Base-by-base conservation (phyloP, 2,329 filamentous ascomycete genomes). In the Curvularia spicifera region DNA sequence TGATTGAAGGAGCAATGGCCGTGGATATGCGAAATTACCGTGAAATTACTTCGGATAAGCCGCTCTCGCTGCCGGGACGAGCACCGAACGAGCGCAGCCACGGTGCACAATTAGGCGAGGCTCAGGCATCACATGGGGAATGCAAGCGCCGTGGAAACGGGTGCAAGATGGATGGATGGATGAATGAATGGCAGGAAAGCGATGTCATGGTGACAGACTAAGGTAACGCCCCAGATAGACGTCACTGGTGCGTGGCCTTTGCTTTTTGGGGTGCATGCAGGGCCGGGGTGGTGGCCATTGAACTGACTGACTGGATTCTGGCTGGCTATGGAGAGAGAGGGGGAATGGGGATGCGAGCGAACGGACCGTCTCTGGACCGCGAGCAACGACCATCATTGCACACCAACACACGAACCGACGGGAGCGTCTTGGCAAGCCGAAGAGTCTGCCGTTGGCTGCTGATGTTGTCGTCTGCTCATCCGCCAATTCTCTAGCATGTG, bases 11-110 rank as follows among this genome's bases (percentile, higher is more conserved):
- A 51, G 47, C 29, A 40, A 40, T 40, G 39, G 40, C 43, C 40
- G 53, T 42, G 47, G 53, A 37, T 7, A 18, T 52, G n/a, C 35
- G 53, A 51, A 56, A 56, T 56, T 45, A 51, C 22, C 24, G 40
- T 45, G 40, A 56, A 48, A 56, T 56, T 56, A 37, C 53, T 31
- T 29, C 29, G 42, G 24, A 45, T 45, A 31, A 29, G 29, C 53
- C 2, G 29, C 18, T 31, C 47, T 29, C 31, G 46, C 29, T 35
- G n/a, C 5, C n/a, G 24, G n/a, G 26, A 31, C 5, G 6, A 45
- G 48, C 53, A 45, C 31, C 24, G 13, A 28, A 47, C 18, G 9
- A 18, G 24, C 20, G 33, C 28, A 18, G 28, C 26, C 15, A 29
- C 9, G 15, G 44, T 18, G 26, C 26, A 24, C 40, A 13, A 13